These are phyloP conservation scores for Fusarium sacchari DNA, from an alignment of 2,329 filamentous ascomycete genomes.

Conservation along the genomic window DNA sequence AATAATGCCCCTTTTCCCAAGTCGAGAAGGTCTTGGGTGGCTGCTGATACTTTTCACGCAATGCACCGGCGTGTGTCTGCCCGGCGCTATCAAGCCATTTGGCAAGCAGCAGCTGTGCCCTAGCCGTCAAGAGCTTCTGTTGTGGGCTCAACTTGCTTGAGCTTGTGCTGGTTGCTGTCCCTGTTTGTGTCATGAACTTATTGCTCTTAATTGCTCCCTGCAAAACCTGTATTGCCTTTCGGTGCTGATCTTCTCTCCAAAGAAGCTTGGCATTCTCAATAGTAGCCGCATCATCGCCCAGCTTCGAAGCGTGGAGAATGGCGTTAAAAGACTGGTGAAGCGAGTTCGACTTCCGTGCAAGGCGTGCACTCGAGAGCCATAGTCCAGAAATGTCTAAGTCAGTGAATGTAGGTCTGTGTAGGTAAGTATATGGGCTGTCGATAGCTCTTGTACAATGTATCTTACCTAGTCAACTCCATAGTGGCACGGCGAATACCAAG, in stretches of 20 bases:
- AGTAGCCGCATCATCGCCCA: slow-evolving; percentile 86
- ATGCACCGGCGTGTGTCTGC: slow-evolving; percentile 84
- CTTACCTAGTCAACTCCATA: slow-evolving; percentile 81
- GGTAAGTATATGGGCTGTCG: slow-evolving; percentile 4
- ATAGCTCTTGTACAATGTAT: slow-evolving; percentile 14
- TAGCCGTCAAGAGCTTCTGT: slow-evolving; percentile 71
- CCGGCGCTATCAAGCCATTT: slow-evolving; percentile 98
- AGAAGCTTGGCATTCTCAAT: slow-evolving; percentile 94
- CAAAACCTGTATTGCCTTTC: slow-evolving; percentile 93
- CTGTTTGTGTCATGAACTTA: slow-evolving; percentile 70
- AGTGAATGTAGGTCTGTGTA: slow-evolving; percentile 65
- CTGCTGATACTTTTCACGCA: slow-evolving; percentile 84
- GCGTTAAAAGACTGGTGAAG: slow-evolving; percentile 92
- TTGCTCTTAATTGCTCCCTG: slow-evolving; percentile 86
- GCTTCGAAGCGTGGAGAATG: slow-evolving; percentile 84
- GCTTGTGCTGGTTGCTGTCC: slow-evolving; percentile 48
- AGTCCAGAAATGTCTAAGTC: slow-evolving; percentile 80
- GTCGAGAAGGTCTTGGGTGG: slow-evolving; percentile 75
- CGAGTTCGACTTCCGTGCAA: slow-evolving; percentile 86
- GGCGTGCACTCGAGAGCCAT: slow-evolving; percentile 85
- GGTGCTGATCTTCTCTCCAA: slow-evolving; percentile 92
- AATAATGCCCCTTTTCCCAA: slow-evolving; percentile 98
- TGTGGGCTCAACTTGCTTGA: slow-evolving; percentile 55
- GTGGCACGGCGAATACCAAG: slow-evolving; percentile 85
- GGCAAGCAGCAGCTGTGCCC: slow-evolving; percentile 87